These are phyloP conservation scores for Ophiosphaerella herpotricha DNA, from an alignment of 2,329 filamentous ascomycete species.

Conservation along the genomic window DNA sequence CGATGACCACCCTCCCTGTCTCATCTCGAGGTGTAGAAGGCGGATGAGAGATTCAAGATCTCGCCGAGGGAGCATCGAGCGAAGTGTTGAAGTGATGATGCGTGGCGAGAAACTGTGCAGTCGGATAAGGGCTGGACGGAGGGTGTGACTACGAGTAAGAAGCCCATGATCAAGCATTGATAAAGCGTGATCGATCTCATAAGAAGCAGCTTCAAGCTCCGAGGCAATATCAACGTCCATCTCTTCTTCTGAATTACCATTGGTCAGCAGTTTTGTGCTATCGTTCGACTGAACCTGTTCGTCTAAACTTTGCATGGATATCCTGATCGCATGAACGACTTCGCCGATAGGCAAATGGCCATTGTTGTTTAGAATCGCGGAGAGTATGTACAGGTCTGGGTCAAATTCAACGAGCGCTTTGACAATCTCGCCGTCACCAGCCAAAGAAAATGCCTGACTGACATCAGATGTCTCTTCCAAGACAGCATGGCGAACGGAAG, in stretches of 20 bases:
- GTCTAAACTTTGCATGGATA: slow-evolving; percentile 72
- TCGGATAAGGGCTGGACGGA: slow-evolving; percentile 71
- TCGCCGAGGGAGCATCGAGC: slow-evolving; percentile 65
- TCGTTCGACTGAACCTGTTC: slow-evolving; percentile 34
- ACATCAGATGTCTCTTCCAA: slow-evolving; percentile 44
- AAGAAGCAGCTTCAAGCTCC: slow-evolving; percentile 45
- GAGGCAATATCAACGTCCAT: slow-evolving; percentile 45
- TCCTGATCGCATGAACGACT: slow-evolving; percentile 67
- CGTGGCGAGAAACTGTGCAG: slow-evolving; percentile 67
- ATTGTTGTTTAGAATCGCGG: slow-evolving; percentile 64
- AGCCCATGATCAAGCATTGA: slow-evolving; percentile 69
- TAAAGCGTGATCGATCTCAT: slow-evolving; percentile 70
- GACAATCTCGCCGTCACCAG: slow-evolving; percentile 65
- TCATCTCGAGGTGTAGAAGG: slow-evolving; percentile 72
- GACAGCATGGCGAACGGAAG: slow-evolving; percentile 51
- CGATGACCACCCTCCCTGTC: slow-evolving; percentile 75
- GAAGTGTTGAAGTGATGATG: slow-evolving; percentile 66
- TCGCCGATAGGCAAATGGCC: slow-evolving; percentile 70
- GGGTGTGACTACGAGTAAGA: slow-evolving; percentile 63
- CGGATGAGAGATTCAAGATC: slow-evolving; percentile 74
- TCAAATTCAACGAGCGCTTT: slow-evolving; percentile 68
- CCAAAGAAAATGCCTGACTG: slow-evolving; percentile 51
- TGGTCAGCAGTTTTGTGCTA: slow-evolving; percentile 48
- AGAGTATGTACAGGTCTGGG: slow-evolving; percentile 68
- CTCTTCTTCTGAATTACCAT: slow-evolving; percentile 31